Conservation (phyloP, 2,329 filamentous ascomycete genomes). For the Pezicula neosporulosa region DNA sequence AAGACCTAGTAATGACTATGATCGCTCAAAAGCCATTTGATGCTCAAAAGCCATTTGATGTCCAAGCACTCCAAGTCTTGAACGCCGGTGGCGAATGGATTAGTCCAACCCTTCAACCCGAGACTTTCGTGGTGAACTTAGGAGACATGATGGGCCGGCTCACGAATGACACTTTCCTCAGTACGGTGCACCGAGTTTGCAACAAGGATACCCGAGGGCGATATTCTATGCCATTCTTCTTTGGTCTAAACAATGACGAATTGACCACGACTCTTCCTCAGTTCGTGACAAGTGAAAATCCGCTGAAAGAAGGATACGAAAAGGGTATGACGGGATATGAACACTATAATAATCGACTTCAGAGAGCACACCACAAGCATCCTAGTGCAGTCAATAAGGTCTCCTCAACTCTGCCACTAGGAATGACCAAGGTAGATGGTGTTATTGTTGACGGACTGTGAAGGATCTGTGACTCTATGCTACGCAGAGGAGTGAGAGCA, state of each 20-base stretch:
- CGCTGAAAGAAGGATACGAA: not conserved
- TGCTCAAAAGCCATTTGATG: slow-evolving; percentile 37
- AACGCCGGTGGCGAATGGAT: slow-evolving; percentile 39
- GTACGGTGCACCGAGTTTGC: slow-evolving; percentile 40
- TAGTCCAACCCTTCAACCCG: slow-evolving; percentile 35
- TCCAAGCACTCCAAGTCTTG: slow-evolving; percentile 41
- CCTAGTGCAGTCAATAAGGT: not conserved
- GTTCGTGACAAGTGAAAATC: not conserved
- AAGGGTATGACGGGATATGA: not conserved
- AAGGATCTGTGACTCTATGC: too few relatives aligned
- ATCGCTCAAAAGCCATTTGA: slow-evolving; percentile 38
- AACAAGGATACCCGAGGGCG: slow-evolving; percentile 14
- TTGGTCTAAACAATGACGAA: slow-evolving; percentile 10
- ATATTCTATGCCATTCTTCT: slow-evolving; percentile 43
- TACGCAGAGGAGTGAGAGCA: too few relatives aligned
- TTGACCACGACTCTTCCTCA: not conserved
- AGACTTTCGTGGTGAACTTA: slow-evolving; percentile 41
- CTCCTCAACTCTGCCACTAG: too few relatives aligned
- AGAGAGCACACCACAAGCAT: not conserved
- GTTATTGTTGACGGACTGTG: too few relatives aligned
- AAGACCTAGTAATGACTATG: slow-evolving; percentile 26
- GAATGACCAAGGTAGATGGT: too few relatives aligned
- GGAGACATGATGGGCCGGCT: slow-evolving; percentile 39
- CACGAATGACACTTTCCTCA: slow-evolving; percentile 37
- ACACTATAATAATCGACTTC: not conserved